Evolutionary conservation across 345 rosid genomes (phyloP), one percentile per base, ranked within the genome.

Genomic region (Eucalyptus microcorys): DNA sequence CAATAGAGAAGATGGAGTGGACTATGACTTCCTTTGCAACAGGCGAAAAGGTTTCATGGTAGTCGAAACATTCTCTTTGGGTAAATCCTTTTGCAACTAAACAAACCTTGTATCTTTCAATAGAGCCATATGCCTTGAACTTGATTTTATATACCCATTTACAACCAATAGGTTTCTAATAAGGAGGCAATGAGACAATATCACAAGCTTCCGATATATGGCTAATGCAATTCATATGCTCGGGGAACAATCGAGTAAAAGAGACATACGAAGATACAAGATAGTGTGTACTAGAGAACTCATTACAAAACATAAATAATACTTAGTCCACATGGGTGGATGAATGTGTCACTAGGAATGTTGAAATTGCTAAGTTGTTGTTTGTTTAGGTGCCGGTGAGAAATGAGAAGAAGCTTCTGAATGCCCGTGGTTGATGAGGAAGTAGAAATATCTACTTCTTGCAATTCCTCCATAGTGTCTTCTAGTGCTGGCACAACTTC

Each of bases 241-340:
- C 1, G 1, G 3, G 24, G 9, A 26, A 22, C 24, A 9, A 26
- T 3, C 1, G 3, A 55, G 12, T 55, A 53, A 53, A 53, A 8
- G 59, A 22, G 0, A 53, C 59, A 55, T 50, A 16, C 8, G 3
- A 16, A 5, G 3, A 50, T 16, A 6, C 1, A 50, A 1, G 53
- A 50, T 50, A 50, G 21, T 50, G 17, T 53, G 59, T 53, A 21
- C 27, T 53, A 0, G 59, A 53, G 12, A 53, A 53, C 27, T 53
- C 59, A 22, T 53, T 53, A 21, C 59, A 53, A 22, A 53, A 53
- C 10, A 53, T 53, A 53, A 21, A 8, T 4, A 53, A 8, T 53
- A 21, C 5, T 22, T 53, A 22, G 12, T 21, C 27, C 5, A 2
- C 7, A 3, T 53, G 59, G 59, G 59, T 53, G 59, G 59, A 53